Evolutionary conservation across 2,329 filamentous ascomycete species (phyloP), one percentile per base, ranked within the genome.

Genomic region (Monosporascus cannonballus): DNA sequence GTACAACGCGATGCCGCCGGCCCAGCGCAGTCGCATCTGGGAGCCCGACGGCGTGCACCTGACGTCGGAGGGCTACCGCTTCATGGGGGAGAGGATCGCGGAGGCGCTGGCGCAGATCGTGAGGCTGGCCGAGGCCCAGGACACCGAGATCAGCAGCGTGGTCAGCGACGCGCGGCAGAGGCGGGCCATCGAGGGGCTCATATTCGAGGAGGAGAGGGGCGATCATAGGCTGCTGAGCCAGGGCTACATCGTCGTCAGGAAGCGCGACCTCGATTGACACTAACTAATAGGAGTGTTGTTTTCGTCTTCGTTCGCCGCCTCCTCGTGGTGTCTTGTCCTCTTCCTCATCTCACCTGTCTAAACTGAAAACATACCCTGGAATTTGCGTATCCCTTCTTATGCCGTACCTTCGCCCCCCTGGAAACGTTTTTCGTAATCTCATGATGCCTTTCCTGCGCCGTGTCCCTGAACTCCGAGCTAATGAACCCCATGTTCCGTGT

Each of bases 11-110:
- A 74, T 86, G 61, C 62, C 72, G 2, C 66, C 73, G 7, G 62
- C 70, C 0, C 74, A 80, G 52, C 72, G 74, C 22, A 56, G 70
- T 2, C 69, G 68, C 52, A 79, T 82, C 60, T 87, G 83, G 81
- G 75, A 83, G 56, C 50, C 49, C 27, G 84, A 87, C 67, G 75
- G 74, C 18, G 57, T 86, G 22, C 84, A 87, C 67, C 71, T 86
- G 9, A 79, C 77, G 0, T 66, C 71, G 0, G 73, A 71, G 6
- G 84, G 84, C 7, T 87, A 87, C 69, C 76, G 85, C 61, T 70
- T 80, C 60, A 81, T 87, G 73, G 84, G 84, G 2, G 71, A 75
- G 39, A 72, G 77, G 52, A 72, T 87, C 48, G 83, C 77, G 47
- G 72, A 76, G 24, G 73, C 69, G 30, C 65, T 87, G 9, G 69